These are phyloP conservation scores for Sporothrix brasiliensis DNA, from an alignment of 2,329 filamentous ascomycete genomes.

Conservation along the genomic window DNA sequence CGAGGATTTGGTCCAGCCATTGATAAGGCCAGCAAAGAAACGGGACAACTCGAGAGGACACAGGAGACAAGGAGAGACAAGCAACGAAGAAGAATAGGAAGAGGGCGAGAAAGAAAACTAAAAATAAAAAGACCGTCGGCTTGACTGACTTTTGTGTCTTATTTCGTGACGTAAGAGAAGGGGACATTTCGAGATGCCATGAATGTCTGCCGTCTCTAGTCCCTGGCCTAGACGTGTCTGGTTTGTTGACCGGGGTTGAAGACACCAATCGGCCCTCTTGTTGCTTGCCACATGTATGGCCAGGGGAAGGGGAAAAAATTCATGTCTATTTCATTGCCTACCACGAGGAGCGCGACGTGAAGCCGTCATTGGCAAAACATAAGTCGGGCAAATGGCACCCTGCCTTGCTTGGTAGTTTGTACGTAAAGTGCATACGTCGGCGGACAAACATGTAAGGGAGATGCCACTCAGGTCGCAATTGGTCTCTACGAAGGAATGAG, in stretches of 20 bases:
- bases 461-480: background rate
- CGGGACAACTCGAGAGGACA: background rate
- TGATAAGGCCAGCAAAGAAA: background rate
- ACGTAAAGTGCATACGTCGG: conserved; percentile 24
- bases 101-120: background rate
- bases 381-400: background rate
- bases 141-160: background rate
- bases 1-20: conserved; percentile 1
- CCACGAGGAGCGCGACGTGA: conserved; percentile 8
- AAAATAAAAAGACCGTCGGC: background rate
- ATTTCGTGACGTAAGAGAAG: conserved; percentile 9
- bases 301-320: background rate
- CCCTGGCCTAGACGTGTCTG: background rate
- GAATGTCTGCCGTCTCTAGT: background rate
- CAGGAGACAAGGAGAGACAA: background rate
- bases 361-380: background rate
- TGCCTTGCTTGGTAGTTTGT: background rate
- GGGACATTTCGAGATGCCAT: conserved; percentile 1
- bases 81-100: conserved; percentile 7
- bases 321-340: background rate
- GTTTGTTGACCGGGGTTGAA: background rate
- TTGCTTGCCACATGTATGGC: conserved; percentile 1
- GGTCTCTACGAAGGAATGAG: background rate
- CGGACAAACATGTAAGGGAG: background rate
- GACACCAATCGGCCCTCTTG: conserved; percentile 1